Evolutionary conservation across 2,329 filamentous ascomycete genomes (phyloP).

Genomic region (Alternaria tenuissima): DNA sequence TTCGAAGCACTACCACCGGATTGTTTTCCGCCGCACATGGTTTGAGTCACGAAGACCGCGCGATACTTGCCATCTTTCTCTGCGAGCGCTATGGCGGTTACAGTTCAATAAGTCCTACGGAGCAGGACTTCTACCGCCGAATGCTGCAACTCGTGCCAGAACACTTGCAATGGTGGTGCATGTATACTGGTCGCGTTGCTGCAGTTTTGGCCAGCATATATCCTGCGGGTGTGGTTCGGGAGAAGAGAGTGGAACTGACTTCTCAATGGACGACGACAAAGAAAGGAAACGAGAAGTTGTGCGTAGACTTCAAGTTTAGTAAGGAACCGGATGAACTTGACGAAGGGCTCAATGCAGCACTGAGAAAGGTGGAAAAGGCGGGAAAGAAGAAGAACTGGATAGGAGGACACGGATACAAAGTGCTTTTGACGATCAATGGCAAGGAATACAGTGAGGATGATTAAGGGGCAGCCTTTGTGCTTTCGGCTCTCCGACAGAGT

Average conservation of each 20-base stretch:
- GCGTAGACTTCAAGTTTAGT: conserved; percentile 38
- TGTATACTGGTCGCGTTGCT: conserved; percentile 69
- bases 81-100: conserved; percentile 76
- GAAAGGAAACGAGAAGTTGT: conserved; percentile 42
- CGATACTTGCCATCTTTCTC: conserved; percentile 73
- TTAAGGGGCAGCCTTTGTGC: conserved; percentile 3
- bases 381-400: conserved; percentile 54
- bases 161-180: conserved; percentile 70
- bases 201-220: conserved; percentile 66
- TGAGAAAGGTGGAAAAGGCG: conserved; percentile 46
- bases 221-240: conserved; percentile 63
- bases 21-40: conserved; percentile 74
- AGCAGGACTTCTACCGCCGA: conserved; percentile 62
- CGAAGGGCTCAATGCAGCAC: conserved; percentile 41
- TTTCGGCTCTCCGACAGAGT: background rate
- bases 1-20: conserved; percentile 76
- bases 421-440: conserved; percentile 41
- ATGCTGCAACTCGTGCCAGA: conserved; percentile 63
- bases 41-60: conserved; percentile 74
- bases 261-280: conserved; percentile 37
- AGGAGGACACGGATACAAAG: conserved; percentile 39
- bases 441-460: conserved; percentile 29
- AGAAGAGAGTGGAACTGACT: conserved; percentile 44
- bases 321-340: conserved; percentile 41
- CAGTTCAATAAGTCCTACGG: conserved; percentile 63